Evolutionary conservation across 2,329 filamentous ascomycete species (phyloP).

Genomic region (Ramularia endophylla): DNA sequence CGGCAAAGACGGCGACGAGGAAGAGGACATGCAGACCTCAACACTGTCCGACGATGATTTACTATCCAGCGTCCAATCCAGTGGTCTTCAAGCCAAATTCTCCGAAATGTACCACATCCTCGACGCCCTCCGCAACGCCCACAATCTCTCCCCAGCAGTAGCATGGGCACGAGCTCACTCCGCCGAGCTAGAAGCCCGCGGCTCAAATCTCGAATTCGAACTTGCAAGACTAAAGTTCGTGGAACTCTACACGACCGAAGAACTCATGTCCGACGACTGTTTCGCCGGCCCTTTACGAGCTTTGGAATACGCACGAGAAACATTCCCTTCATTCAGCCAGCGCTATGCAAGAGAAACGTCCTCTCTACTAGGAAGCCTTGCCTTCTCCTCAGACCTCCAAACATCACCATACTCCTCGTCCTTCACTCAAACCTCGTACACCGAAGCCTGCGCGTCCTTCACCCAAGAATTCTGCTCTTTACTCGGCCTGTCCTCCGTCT

Average conservation of each 20-base stretch:
- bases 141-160: constrained; percentile 77
- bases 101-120: constrained; percentile 87
- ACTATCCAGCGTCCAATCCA: constrained; percentile 11
- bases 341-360: constrained; percentile 76
- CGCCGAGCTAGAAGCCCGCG: constrained; percentile 65
- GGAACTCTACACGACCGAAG: constrained; percentile 63
- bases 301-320: constrained; percentile 65
- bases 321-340: constrained; percentile 68
- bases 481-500: constrained; percentile 82
- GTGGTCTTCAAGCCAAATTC: constrained; percentile 70
- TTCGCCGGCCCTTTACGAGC: constrained; percentile 59
- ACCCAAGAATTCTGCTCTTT: constrained; percentile 78
- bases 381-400: constrained; percentile 67
- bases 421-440: constrained; percentile 72
- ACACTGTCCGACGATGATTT: constrained; percentile 5
- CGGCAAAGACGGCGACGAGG: constrained; percentile 17
- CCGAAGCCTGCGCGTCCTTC: constrained; percentile 80
- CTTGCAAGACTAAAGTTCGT: constrained; percentile 85
- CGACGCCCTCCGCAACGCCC: constrained; percentile 62
- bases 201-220: constrained; percentile 93
- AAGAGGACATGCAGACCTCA: constrained; percentile 7
- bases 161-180: constrained; percentile 74
- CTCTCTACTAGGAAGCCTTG: constrained; percentile 72
- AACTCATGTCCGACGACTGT: constrained; percentile 36
- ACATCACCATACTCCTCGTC: constrained; percentile 72